A percentile compares a stretch with the other conserved stretches of the same genome.
phyloP scores from a whole-genome alignment of 345 rosid species.

The Aethionema arabicum region DNA sequence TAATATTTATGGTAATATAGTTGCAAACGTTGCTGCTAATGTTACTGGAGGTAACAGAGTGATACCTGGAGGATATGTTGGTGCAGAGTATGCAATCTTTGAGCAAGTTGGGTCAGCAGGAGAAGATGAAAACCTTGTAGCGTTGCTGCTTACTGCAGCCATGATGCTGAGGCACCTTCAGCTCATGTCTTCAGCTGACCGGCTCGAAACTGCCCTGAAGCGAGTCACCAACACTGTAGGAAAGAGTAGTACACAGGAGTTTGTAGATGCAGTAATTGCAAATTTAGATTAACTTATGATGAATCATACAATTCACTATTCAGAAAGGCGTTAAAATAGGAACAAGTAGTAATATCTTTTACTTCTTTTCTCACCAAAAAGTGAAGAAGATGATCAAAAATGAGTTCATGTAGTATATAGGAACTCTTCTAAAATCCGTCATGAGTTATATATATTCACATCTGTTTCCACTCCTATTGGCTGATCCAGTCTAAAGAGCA shows the following conservation, averaged over 20 bases:
- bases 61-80: slow-evolving; percentile 71
- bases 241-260: slow-evolving; percentile 51
- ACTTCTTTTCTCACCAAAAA: slow-evolving; percentile 7
- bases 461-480: slow-evolving; percentile 6
- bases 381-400: slow-evolving; percentile 20
- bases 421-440: slow-evolving; percentile 27
- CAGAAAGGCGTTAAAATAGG: no score
- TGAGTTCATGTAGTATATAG: slow-evolving; percentile 3
- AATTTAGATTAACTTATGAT: slow-evolving; percentile 26
- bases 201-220: slow-evolving; percentile 58
- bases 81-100: slow-evolving; percentile 71
- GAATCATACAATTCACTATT: neutral
- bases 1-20: slow-evolving; percentile 50
- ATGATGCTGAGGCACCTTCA: slow-evolving; percentile 84
- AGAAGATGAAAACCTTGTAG: slow-evolving; percentile 63
- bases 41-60: slow-evolving; percentile 58
- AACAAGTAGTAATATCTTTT: no score
- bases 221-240: slow-evolving; percentile 49
- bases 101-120: slow-evolving; percentile 82
- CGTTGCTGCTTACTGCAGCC: slow-evolving; percentile 65
- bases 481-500: slow-evolving; percentile 25
- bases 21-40: slow-evolving; percentile 54
- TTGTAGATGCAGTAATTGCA: slow-evolving; percentile 56
- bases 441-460: slow-evolving; percentile 17
- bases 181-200: slow-evolving; percentile 63